Percentiles rank a stretch among this genome's conserved stretches.
Evolutionary conservation across 2,329 filamentous ascomycete genomes (phyloP).

Genomic region (Exophiala xenobiotica): DNA sequence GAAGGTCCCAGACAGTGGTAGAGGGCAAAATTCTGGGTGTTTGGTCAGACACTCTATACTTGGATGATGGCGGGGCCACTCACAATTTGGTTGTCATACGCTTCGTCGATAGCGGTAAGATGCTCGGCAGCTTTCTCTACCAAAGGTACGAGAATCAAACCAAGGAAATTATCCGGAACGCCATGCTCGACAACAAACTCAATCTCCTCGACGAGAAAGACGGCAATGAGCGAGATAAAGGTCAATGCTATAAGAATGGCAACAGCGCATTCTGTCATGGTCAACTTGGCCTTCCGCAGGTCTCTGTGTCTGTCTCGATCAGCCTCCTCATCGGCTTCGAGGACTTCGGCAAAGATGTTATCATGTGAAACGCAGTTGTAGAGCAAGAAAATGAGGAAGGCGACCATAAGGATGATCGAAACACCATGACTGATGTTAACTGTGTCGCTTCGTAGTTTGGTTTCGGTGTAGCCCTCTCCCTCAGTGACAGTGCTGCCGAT

Average conservation of each 20-base stretch:
- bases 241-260: constrained; percentile 64
- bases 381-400: constrained; percentile 65
- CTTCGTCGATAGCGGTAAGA: constrained; percentile 79
- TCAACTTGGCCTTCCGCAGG: constrained; percentile 64
- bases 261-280: constrained; percentile 68
- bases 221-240: constrained; percentile 70
- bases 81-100: constrained; percentile 66
- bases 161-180: constrained; percentile 60
- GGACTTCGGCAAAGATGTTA: constrained; percentile 71
- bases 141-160: constrained; percentile 65
- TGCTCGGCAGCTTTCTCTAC: constrained; percentile 88
- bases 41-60: constrained; percentile 3
- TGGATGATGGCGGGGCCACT: constrained; percentile 15
- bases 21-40: constrained; percentile 68
- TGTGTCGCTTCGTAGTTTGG: constrained; percentile 52
- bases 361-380: constrained; percentile 79
- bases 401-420: constrained; percentile 67
- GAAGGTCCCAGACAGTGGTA: constrained; percentile 84
- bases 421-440: constrained; percentile 69
- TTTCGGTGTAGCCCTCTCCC: constrained; percentile 34
- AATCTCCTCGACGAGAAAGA: constrained; percentile 73
- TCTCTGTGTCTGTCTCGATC: constrained; percentile 66
- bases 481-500: constrained; percentile 51
- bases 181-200: constrained; percentile 56
- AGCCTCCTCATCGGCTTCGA: constrained; percentile 67